Percentiles rank a stretch among this genome's conserved stretches.
Conservation (phyloP, 176 grass and related monocot species). For the Oryza meyeriana region DNA sequence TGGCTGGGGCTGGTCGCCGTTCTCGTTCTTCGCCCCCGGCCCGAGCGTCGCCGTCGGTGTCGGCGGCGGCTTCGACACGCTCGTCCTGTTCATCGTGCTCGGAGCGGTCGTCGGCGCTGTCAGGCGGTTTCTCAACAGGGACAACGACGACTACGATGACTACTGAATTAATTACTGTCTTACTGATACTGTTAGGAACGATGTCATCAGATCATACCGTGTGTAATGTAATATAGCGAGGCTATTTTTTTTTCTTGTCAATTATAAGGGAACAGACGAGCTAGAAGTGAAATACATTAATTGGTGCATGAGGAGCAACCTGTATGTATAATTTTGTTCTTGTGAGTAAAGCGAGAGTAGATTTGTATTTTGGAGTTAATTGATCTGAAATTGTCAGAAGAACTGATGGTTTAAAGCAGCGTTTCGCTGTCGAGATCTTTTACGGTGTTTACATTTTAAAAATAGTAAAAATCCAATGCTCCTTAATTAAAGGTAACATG, state of each 20-base stretch:
- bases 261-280: neutral
- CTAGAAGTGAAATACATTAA: neutral
- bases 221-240: neutral
- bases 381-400: neutral
- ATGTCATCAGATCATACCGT: neutral
- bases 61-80: conserved; percentile 76
- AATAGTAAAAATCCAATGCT: too few species aligned
- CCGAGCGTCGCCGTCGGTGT: conserved; percentile 70
- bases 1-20: conserved; percentile 76
- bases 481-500: too few species aligned
- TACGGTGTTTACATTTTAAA: too few species aligned
- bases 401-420: neutral
- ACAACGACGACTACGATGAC: conserved; percentile 75
- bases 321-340: neutral
- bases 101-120: conserved; percentile 49
- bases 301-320: neutral
- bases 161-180: neutral
- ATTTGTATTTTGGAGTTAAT: neutral
- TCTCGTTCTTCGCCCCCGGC: conserved; percentile 80
- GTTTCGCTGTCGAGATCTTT: too few species aligned
- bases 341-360: neutral
- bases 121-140: conserved; percentile 57
- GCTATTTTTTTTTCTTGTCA: neutral
- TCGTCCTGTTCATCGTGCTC: conserved; percentile 62
- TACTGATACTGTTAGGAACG: neutral